Conservation (phyloP, 2,329 filamentous ascomycete species). For the Volutella citrinella region DNA sequence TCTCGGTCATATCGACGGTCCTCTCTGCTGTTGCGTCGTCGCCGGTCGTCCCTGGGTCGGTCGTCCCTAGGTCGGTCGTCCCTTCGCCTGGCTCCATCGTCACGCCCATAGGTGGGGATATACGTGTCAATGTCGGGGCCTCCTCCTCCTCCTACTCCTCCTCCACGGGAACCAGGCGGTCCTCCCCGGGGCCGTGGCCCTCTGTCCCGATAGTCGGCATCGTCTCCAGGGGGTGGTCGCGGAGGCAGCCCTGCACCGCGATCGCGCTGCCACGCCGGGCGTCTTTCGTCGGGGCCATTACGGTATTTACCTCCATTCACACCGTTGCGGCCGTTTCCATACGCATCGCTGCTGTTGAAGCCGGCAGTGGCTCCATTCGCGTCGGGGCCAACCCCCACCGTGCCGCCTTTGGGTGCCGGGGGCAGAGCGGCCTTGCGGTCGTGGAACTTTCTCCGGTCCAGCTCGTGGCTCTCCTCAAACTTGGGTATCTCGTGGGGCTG, state of each 20-base stretch:
- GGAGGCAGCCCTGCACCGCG: conserved; percentile 47
- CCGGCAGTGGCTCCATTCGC: conserved; percentile 45
- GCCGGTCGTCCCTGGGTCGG: conserved; percentile 26
- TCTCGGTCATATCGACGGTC: conserved; percentile 41
- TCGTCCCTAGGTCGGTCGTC: conserved; percentile 29
- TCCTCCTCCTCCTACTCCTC: too few relatives aligned
- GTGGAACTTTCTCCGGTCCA: conserved; percentile 90
- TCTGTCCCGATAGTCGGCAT: conserved; percentile 39
- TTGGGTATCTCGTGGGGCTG: conserved; percentile 81
- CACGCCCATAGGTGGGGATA: conserved; percentile 44
- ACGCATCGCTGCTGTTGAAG: conserved; percentile 51
- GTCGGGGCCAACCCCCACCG: conserved; percentile 72
- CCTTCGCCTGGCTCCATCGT: conserved; percentile 32
- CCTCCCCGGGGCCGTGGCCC: conserved; percentile 30
- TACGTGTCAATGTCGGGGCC: conserved; percentile 47
- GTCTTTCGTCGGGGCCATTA: conserved; percentile 41
- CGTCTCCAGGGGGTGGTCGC: conserved; percentile 33
- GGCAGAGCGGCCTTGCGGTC: conserved; percentile 81
- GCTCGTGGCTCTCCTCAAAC: conserved; percentile 93
- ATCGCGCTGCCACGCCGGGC: conserved; percentile 56
- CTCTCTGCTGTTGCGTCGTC: conserved; percentile 31
- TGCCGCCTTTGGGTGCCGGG: conserved; percentile 87
- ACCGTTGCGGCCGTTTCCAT: conserved; percentile 44
- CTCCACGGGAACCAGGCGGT: conserved; percentile 25
- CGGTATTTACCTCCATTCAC: conserved; percentile 45